These are phyloP conservation scores for Arabidopsis arenosa DNA, from an alignment of 345 rosid species.

Conservation along the genomic window DNA sequence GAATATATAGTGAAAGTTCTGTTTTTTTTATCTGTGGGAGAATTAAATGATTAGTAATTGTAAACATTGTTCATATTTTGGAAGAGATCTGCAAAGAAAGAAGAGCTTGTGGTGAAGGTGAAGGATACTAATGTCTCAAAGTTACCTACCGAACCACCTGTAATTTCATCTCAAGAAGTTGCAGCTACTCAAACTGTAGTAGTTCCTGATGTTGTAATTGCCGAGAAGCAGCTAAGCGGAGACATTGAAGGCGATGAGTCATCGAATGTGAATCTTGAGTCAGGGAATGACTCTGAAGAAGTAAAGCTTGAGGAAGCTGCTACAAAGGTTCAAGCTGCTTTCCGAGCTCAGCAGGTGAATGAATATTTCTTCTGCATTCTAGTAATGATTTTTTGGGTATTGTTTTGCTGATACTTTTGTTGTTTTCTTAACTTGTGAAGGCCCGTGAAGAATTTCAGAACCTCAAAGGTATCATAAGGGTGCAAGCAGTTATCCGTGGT, in stretches of 20 bases:
- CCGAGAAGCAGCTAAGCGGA: conserved; percentile 43
- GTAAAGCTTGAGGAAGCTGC: conserved; percentile 66
- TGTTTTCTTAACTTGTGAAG: conserved; percentile 44
- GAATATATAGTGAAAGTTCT: background rate
- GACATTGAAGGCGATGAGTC: conserved; percentile 30
- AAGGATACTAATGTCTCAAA: conserved; percentile 50
- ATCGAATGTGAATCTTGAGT: conserved; percentile 26
- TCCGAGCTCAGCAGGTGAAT: conserved; percentile 79
- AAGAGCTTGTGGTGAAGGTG: conserved; percentile 54
- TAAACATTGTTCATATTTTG: conserved; percentile 23
- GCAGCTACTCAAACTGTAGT: conserved; percentile 39
- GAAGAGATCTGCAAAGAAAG: conserved; percentile 62
- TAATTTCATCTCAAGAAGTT: conserved; percentile 43
- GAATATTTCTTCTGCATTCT: conserved; percentile 29
- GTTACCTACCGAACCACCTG: conserved; percentile 40
- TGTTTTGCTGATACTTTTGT: conserved; percentile 4
- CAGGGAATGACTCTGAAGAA: conserved; percentile 52
- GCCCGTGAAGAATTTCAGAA: conserved; percentile 63
- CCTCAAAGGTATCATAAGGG: conserved; percentile 63
- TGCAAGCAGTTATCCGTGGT: conserved; percentile 83
- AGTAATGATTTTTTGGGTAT: background rate
- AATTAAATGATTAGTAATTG: conserved; percentile 20
- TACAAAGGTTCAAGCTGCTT: conserved; percentile 65
- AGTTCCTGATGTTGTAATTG: conserved; percentile 39
- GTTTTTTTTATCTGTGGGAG: background rate